Evolutionary conservation across 164 flowering plant genomes (phyloP).

Genomic region (Liriodendron chinense): DNA sequence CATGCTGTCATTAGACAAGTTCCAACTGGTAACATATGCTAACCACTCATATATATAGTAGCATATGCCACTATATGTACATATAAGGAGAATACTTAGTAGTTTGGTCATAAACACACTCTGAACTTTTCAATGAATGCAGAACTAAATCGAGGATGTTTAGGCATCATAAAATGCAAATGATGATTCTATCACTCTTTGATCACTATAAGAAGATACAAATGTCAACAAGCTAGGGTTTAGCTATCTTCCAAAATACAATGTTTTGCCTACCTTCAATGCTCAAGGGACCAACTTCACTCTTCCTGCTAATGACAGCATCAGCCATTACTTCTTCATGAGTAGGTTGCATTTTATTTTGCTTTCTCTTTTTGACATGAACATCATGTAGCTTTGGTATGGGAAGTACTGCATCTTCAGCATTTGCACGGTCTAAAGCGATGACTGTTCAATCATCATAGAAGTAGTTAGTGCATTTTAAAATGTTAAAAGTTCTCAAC

Average conservation of each 20-base stretch:
- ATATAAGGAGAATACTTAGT: too few relatives aligned
- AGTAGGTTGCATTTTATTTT: constrained; percentile 8
- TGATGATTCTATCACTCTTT: background rate
- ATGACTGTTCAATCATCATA: constrained; percentile 49
- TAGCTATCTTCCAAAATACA: background rate
- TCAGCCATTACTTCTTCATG: constrained; percentile 24
- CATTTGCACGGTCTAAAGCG: constrained; percentile 85
- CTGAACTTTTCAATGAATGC: background rate
- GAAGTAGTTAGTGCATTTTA: constrained; percentile 6
- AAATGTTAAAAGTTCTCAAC: background rate
- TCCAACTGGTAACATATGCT: too few relatives aligned
- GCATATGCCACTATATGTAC: too few relatives aligned
- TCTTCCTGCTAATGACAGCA: constrained; percentile 9
- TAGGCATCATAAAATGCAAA: background rate
- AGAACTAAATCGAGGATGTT: background rate
- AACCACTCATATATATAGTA: too few relatives aligned
- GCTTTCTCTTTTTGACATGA: constrained; percentile 31
- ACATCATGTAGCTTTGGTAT: constrained; percentile 52
- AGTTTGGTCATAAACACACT: too few relatives aligned
- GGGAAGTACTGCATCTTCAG: constrained; percentile 80
- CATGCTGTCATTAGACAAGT: too few relatives aligned
- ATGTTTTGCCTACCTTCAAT: constrained; percentile 23
- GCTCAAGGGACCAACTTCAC: constrained; percentile 18
- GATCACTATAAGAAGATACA: background rate
- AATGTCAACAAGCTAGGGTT: background rate